Evolutionary conservation across 495 filamentous ascomycete species (phyloP).

Genomic region (Cryomyces minteri): DNA sequence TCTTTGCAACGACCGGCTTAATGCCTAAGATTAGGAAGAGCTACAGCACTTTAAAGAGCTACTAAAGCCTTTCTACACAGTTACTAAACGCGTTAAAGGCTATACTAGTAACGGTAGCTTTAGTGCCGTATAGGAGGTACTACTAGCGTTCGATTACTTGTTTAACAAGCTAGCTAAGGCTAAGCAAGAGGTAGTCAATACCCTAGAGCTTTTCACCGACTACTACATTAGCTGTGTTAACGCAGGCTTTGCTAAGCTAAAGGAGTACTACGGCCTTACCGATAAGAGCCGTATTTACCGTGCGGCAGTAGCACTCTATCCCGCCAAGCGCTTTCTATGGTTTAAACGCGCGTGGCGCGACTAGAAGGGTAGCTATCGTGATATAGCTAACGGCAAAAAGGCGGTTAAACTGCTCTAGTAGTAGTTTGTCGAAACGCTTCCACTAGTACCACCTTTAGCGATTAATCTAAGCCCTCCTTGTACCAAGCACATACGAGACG

Average conservation of each 20-base stretch:
- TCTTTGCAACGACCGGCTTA: neutral
- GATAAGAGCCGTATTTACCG: slow-evolving; percentile 1
- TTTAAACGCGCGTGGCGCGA: neutral
- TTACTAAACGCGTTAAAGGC: slow-evolving; percentile 1
- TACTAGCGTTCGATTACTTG: too few relatives aligned
- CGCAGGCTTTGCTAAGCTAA: slow-evolving; percentile 1
- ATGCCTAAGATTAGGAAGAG: slow-evolving; percentile 1
- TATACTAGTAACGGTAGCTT: neutral
- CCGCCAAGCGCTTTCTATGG: neutral
- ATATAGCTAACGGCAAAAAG: neutral
- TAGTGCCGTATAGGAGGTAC: neutral
- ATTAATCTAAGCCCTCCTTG: too few relatives aligned
- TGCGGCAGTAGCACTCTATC: slow-evolving; percentile 1
- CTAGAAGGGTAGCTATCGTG: neutral
- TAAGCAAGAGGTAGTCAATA: too few relatives aligned
- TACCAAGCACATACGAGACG: too few relatives aligned
- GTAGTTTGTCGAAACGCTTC: too few relatives aligned
- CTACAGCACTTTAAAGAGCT: slow-evolving; percentile 1
- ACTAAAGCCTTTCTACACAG: slow-evolving; percentile 1
- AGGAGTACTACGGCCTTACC: slow-evolving; percentile 1
- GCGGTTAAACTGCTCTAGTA: too few relatives aligned
- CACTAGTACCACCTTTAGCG: too few relatives aligned
- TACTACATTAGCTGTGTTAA: neutral
- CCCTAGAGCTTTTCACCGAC: neutral
- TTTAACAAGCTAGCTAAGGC: too few relatives aligned